Evolutionary conservation across 2,329 filamentous ascomycete genomes (phyloP), one percentile per base, ranked within the genome.

Genomic region (Phoma sp.): DNA sequence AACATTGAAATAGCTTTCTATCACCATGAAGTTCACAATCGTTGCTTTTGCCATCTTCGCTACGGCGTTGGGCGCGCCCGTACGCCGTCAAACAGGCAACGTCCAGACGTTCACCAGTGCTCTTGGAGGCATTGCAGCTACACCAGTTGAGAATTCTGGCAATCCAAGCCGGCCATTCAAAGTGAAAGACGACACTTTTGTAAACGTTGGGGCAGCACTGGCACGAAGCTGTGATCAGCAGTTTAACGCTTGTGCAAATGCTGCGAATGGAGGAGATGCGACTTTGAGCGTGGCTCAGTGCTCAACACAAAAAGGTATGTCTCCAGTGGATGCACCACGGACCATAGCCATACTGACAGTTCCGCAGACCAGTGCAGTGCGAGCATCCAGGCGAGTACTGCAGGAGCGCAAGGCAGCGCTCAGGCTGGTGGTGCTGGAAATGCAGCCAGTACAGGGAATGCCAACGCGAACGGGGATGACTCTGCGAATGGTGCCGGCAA

Each of bases 161-260:
- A 74, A 84, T 27, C 65, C 76, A 78, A 76, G 85, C 78, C 33
- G 69, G 7, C 71, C 71, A 1, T 74, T 73, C 38, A 35, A 51
- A 13, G 71, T 74, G 45, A 67, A 66, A 33, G 69, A 65, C 13
- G 69, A 62, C 29, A 72, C 69, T 7, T 88, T 89, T 68, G 81
- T 82, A 35, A 82, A 82, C 68, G 70, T 82, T 61, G 74, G 70
- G 3, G 82, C 81, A 9, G 87, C 87, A 19, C 74, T 82, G 36
- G 81, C 87, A 73, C 80, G 87, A 41, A 82, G 84, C 32, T 89
- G 87, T 68, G 81, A 85, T 57, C 81, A 87, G 55, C 85, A 88
- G 76, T 83, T 85, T 76, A 88, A 87, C 64, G 74, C 71, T 3
- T 89, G 87, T 65, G 77, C 82, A 12, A 75, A 85, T 59, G 81